Evolutionary conservation across 1,139 yeast species (phyloP), one percentile per base, ranked within the genome.

Genomic region (Taiozyma sp.): DNA sequence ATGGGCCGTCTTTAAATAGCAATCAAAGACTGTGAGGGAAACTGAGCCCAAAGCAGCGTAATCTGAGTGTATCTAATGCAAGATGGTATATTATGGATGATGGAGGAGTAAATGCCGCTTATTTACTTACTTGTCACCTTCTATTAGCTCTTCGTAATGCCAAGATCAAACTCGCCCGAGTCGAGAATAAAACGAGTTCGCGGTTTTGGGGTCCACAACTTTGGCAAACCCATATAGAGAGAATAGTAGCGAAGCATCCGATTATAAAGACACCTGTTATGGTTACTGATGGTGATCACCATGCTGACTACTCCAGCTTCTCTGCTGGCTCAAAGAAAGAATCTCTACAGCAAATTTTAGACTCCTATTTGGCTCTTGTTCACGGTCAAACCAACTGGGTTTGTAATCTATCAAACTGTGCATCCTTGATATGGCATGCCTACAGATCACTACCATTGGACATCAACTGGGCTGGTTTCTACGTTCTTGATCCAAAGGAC

Each of bases 381-480:
- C 68, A 61, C 1, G 88, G 74, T 19, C 88, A 86, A 51, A 62
- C 72, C 30, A 87, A 88, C 67, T 90, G 97, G 97, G 91, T 91
- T 2, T 82, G 95, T 56, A 93, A 93, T 62, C 70, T 90, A 35
- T 80, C 97, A 30, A 93, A 93, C 62, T 86, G 93, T 40, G 76
- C 96, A 6, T 86, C 97, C 4, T 72, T 93, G 50, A 61, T 93
- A 46, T 91, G 97, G 97, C 85, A 89, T 62, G 93, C 88, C 14
- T 91, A 88, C 68, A 83, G 80, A 53, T 77, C 89, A 0, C 63
- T 86, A 6, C 64, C 64, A n/a, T 60, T 74, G 3, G 67, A 72
- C 2, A 88, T 91, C 22, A 93, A 93, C 65, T 93, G 99, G 99
- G 81, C 96, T 0, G 99, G 99, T 0, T 90, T 93, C 64, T 93